A percentile compares a stretch with the other conserved stretches of the same genome.
phyloP scores from a whole-genome alignment of 83 land plant genomes.

The Diphasiastrum complanatum region DNA sequence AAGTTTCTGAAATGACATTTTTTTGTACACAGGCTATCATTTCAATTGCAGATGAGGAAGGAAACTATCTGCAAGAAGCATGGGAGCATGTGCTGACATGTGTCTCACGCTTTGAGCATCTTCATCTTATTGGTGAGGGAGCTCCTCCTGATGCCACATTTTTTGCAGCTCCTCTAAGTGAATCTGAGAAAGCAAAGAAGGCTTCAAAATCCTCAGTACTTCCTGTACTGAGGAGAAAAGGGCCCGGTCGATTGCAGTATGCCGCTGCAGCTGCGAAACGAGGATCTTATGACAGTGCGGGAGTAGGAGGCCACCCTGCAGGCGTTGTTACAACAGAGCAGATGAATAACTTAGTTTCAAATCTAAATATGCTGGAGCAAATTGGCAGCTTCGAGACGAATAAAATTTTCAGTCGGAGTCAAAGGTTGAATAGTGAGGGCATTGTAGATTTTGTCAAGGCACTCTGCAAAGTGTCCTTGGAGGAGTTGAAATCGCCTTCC shows the following conservation, averaged over 20 bases:
- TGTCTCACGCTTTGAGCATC: constrained; percentile 96
- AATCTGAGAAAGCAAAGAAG: constrained; percentile 68
- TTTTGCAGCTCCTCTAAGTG: constrained; percentile 78
- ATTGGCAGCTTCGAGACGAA: constrained; percentile 90
- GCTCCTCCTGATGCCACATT: constrained; percentile 99
- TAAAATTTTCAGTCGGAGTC: constrained; percentile 89
- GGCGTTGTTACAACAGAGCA: constrained; percentile 89
- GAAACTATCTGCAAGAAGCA: constrained; percentile 94
- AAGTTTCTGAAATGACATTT: constrained; percentile 1
- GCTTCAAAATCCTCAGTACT: constrained; percentile 59
- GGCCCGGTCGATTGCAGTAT: constrained; percentile 72
- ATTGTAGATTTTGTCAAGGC: constrained; percentile 98
- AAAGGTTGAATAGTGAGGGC: constrained; percentile 90
- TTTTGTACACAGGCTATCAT: constrained; percentile 65
- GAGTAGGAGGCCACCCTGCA: constrained; percentile 88
- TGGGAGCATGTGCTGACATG: constrained; percentile 99
- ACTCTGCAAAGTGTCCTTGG: constrained; percentile 97
- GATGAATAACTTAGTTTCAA: constrained; percentile 88
- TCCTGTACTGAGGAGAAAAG: constrained; percentile 84
- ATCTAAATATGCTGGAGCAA: constrained; percentile 93
- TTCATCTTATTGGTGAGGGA: constrained; percentile 96
- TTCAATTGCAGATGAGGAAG: constrained; percentile 95
- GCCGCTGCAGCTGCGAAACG: constrained; percentile 80
- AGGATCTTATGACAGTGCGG: constrained; percentile 99
- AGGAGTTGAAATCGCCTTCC: constrained; percentile 84